A percentile compares a stretch with the other conserved stretches of the same genome.
phyloP scores from a whole-genome alignment of 441 rosid genomes.

The Pelargonium myrrhifolium region DNA sequence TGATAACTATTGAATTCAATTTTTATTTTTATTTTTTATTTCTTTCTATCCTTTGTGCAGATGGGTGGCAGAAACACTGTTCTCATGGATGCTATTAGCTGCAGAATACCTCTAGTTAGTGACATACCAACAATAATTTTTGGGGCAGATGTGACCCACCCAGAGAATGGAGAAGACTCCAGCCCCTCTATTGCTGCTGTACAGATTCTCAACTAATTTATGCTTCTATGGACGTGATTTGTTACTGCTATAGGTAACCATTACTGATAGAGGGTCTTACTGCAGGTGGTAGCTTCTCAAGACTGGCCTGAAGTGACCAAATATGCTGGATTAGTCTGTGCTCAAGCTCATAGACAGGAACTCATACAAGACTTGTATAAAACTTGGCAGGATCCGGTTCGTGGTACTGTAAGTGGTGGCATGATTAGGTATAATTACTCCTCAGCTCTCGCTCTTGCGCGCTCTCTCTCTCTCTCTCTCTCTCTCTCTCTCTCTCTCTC shows the following conservation, averaged over 20 bases:
- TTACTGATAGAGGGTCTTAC: slow-evolving; percentile 18
- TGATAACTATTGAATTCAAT: neutral
- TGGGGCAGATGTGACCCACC: slow-evolving; percentile 97
- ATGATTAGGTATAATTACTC: slow-evolving; percentile 65
- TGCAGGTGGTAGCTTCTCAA: slow-evolving; percentile 95
- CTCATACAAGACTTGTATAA: slow-evolving; percentile 91
- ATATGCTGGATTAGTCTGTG: slow-evolving; percentile 94
- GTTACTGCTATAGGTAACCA: neutral
- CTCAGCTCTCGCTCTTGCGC: neutral
- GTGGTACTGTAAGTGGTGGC: slow-evolving; percentile 91
- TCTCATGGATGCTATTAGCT: slow-evolving; percentile 86
- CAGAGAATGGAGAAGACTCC: slow-evolving; percentile 92
- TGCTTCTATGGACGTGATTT: neutral
- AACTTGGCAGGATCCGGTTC: slow-evolving; percentile 97
- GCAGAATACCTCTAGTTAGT: slow-evolving; percentile 85
- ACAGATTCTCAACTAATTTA: slow-evolving; percentile 18
- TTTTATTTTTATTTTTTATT: no score
- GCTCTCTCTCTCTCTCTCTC: no score
- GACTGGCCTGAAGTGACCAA: slow-evolving; percentile 99
- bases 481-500: neutral
- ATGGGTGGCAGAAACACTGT: slow-evolving; percentile 98
- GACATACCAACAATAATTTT: slow-evolving; percentile 94
- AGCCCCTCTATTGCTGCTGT: slow-evolving; percentile 98
- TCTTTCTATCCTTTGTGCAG: slow-evolving; percentile 31
- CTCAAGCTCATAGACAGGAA: slow-evolving; percentile 97